phyloP scores from a whole-genome alignment of 2,329 filamentous ascomycete genomes.

The Xylariales sp. region DNA sequence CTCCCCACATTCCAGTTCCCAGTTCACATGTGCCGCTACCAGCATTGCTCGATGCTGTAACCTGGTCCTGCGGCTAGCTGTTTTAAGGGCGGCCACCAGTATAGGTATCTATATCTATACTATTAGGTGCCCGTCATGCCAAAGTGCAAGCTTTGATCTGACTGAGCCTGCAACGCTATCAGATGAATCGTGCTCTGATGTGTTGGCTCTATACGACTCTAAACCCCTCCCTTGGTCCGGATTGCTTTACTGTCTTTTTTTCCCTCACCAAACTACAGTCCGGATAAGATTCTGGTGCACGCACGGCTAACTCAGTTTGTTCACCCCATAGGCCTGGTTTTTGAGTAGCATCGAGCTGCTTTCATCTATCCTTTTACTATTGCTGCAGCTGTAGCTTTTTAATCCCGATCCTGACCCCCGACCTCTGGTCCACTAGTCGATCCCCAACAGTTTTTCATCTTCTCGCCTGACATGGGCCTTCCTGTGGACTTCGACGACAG shows the following conservation, averaged over 20 bases:
- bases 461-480: slow-evolving; percentile 76
- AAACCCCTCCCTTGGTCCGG: slow-evolving; percentile 23
- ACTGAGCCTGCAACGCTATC: slow-evolving; percentile 9
- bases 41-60: background rate
- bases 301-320: slow-evolving; percentile 37
- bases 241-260: slow-evolving; percentile 7
- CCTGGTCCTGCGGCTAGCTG: slow-evolving; percentile 11
- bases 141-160: slow-evolving; percentile 6
- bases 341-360: slow-evolving; percentile 48
- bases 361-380: slow-evolving; percentile 36
- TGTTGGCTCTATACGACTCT: slow-evolving; percentile 11
- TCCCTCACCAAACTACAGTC: slow-evolving; percentile 22
- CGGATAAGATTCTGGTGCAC: slow-evolving; percentile 21
- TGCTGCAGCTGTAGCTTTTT: slow-evolving; percentile 38
- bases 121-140: background rate
- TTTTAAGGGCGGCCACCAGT: background rate
- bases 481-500: slow-evolving; percentile 75
- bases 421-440: slow-evolving; percentile 31
- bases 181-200: slow-evolving; percentile 6
- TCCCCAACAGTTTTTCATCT: slow-evolving; percentile 38
- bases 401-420: slow-evolving; percentile 37
- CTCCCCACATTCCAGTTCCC: slow-evolving; percentile 39
- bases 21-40: slow-evolving; percentile 14
- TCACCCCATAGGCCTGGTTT: slow-evolving; percentile 39
- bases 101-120: background rate